Base-by-base conservation (phyloP, 73 alveolate genomes). In the Blepharisma stoltei region DNA sequence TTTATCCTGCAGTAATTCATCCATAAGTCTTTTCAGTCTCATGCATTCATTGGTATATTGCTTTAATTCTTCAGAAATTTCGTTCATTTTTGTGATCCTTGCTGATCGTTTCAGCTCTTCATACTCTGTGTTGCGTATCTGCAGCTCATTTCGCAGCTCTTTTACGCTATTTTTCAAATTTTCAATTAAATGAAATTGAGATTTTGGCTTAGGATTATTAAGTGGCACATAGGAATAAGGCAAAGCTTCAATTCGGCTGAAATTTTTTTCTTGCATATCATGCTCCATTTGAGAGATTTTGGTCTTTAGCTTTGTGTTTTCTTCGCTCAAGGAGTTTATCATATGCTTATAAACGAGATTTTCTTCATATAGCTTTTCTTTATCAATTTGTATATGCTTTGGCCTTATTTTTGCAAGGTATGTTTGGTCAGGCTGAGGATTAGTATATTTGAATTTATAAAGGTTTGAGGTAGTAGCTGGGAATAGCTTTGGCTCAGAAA, bases 11-110 rank as follows among this genome's bases (percentile, higher is more conserved):
- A 32, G 41, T 3, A 32, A 84, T 45, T 88, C 92, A 53, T 85
- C 89, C 7, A 77, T 54, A 47, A 73, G 48, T 23, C 49, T 80
- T 69, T 90, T 80, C 4, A 88, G 86, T 67, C 95, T 71, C 14
- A 73, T 52, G 67, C 95, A 88, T 69, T 88, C 95, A 48, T 84
- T 90, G 0, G 78, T 25, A 53, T 84, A 88, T 67, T 66, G 47
- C 54, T 85, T 85, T 49, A 69, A 25, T 70, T 88, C 95, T 5
- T 55, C 79, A 44, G 85, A 92, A 6, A 85, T 5, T 55, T 88
- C 95, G 7, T 41, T 44, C 14, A 70, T 41, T 71, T 70, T 84
- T 4, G 95, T 85, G 54, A 66, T n/a, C 73, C 83, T 88, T n/a
- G 85, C 82, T 54, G 83, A 73, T 54, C 76, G 71, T 70, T 69